Evolutionary conservation across 352 stramenopile genomes (phyloP).

Genomic region (Pythium phragmiticola): DNA sequence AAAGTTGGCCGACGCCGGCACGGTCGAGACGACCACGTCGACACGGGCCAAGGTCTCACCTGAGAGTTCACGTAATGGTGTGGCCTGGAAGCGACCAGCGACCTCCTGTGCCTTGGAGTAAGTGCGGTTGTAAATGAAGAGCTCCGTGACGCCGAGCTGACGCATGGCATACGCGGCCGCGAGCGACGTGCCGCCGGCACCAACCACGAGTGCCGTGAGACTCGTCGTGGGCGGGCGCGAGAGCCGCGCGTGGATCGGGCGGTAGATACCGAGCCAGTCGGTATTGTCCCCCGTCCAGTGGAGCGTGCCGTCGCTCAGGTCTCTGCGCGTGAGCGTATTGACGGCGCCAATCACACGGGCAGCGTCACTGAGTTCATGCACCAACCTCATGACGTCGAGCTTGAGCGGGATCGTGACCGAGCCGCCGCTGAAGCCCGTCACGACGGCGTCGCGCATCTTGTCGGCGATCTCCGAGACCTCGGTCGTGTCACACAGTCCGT

Average conservation of each 20-base stretch:
- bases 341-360: slow-evolving; percentile 96
- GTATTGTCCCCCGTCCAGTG: slow-evolving; percentile 95
- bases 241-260: slow-evolving; percentile 84
- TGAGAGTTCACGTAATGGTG: slow-evolving; percentile 56
- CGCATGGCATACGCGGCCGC: slow-evolving; percentile 94
- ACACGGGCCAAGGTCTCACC: slow-evolving; percentile 51
- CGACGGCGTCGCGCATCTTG: slow-evolving; percentile 33
- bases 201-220: slow-evolving; percentile 80
- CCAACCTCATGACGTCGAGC: slow-evolving; percentile 90
- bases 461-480: slow-evolving; percentile 42
- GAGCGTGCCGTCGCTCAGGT: slow-evolving; percentile 36
- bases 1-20: slow-evolving; percentile 90
- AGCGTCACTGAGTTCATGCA: slow-evolving; percentile 93
- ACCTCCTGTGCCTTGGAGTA: slow-evolving; percentile 90
- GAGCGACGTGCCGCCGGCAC: slow-evolving; percentile 93
- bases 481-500: slow-evolving; percentile 82
- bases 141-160: slow-evolving; percentile 71
- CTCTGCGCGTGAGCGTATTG: slow-evolving; percentile 94
- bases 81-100: slow-evolving; percentile 85
- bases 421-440: slow-evolving; percentile 89
- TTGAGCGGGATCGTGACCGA: slow-evolving; percentile 99
- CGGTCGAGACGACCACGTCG: slow-evolving; percentile 94
- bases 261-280: slow-evolving; percentile 97
- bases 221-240: slow-evolving; percentile 8
- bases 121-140: slow-evolving; percentile 97